Evolutionary conservation across 129 eudicot species (phyloP).

Genomic region (Centella asiatica): DNA sequence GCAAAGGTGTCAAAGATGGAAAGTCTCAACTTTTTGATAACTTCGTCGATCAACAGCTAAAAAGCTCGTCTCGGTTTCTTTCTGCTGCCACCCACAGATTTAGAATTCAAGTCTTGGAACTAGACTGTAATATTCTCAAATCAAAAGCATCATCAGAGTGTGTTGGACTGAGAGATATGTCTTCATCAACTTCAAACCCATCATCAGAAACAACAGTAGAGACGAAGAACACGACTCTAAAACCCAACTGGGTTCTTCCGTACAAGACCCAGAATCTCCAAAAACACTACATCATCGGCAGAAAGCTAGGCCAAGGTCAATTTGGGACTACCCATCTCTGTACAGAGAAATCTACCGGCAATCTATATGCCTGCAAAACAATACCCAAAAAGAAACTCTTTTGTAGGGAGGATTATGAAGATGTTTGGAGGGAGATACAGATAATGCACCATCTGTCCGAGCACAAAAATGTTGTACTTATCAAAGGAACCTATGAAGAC

Average conservation of each 20-base stretch:
- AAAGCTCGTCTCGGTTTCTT: too few relatives aligned
- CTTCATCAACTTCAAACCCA: constrained; percentile 31
- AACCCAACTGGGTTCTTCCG: constrained; percentile 62
- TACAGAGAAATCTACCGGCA: constrained; percentile 56
- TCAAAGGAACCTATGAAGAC: constrained; percentile 87
- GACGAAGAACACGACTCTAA: constrained; percentile 14
- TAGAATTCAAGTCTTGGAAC: background rate
- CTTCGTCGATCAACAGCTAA: too few relatives aligned
- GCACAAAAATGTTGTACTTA: constrained; percentile 66
- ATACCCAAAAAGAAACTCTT: constrained; percentile 80
- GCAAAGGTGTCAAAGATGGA: background rate
- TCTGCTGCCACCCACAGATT: background rate
- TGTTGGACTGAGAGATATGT: constrained; percentile 10
- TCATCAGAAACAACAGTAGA: constrained; percentile 22
- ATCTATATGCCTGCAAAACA: constrained; percentile 71
- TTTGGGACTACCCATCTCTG: constrained; percentile 84
- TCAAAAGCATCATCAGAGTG: too few relatives aligned
- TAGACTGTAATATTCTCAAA: too few relatives aligned
- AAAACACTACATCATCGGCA: constrained; percentile 57
- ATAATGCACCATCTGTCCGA: constrained; percentile 91
- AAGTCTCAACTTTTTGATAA: too few relatives aligned
- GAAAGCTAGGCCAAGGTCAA: constrained; percentile 79
- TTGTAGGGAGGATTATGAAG: constrained; percentile 79
- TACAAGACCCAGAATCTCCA: constrained; percentile 58
- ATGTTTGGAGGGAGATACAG: constrained; percentile 90